These are phyloP conservation scores for Hypocreales sp. DNA, from an alignment of 2,329 filamentous ascomycete genomes.

Conservation along the genomic window DNA sequence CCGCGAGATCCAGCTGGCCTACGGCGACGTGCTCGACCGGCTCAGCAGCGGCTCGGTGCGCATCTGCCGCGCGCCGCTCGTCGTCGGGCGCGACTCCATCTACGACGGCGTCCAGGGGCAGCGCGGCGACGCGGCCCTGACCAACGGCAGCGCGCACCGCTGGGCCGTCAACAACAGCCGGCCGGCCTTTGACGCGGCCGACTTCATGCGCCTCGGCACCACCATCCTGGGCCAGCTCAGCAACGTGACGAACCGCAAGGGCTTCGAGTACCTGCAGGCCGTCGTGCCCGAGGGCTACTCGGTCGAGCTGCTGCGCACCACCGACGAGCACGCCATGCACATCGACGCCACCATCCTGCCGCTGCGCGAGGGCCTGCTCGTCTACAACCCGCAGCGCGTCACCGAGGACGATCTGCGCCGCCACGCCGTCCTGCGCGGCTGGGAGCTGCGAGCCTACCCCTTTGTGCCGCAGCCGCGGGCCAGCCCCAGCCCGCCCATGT, in stretches of 20 bases:
- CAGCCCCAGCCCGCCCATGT: conserved; percentile 1
- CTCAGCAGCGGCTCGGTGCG: background rate
- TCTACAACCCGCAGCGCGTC: conserved; percentile 1
- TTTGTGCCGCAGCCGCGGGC: conserved; percentile 1
- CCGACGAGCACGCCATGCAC: conserved; percentile 1
- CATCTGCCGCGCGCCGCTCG: background rate
- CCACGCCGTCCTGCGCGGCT: conserved; percentile 1
- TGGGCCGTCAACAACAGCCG: conserved; percentile 3
- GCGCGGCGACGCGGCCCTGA: too few relatives aligned
- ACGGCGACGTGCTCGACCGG: background rate
- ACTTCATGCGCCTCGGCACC: conserved; percentile 3
- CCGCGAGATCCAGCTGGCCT: background rate
- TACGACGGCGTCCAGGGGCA: conserved; percentile 2
- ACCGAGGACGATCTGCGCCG: conserved; percentile 1
- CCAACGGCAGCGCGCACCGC: background rate
- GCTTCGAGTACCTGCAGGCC: conserved; percentile 1
- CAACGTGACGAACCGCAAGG: conserved; percentile 2
- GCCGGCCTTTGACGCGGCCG: conserved; percentile 2
- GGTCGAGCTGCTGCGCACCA: conserved; percentile 1
- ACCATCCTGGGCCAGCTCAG: conserved; percentile 2
- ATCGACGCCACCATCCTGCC: conserved; percentile 3
- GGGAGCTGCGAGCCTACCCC: conserved; percentile 2
- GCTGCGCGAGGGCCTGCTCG: conserved; percentile 1
- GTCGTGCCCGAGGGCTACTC: conserved; percentile 1
- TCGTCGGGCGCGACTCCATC: background rate